phyloP scores from a whole-genome alignment of 768 basidiomycete species.

The Agrocybe chaxingu region DNA sequence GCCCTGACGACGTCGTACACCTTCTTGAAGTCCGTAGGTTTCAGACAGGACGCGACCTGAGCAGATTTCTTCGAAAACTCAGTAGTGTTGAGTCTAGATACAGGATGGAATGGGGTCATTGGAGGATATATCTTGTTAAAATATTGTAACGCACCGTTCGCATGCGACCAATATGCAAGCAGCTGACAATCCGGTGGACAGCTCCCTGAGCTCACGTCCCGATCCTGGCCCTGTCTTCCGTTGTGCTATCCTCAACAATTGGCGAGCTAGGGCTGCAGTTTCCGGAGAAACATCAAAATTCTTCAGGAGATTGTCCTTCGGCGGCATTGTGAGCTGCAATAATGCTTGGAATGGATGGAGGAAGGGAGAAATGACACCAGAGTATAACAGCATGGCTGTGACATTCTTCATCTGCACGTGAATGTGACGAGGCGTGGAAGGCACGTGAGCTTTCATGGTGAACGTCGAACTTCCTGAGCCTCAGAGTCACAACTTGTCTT shows the following conservation, averaged over 20 bases:
- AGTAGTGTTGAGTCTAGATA: slow-evolving; percentile 27
- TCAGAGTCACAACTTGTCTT: background rate
- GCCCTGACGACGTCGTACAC: slow-evolving; percentile 21
- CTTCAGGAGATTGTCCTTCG: slow-evolving; percentile 4
- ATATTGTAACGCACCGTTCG: slow-evolving; percentile 29
- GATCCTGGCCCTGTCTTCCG: slow-evolving; percentile 47
- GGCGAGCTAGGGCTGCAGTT: slow-evolving; percentile 1
- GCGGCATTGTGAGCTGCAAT: background rate
- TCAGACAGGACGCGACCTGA: slow-evolving; percentile 31
- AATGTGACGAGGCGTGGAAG: background rate
- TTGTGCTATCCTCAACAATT: slow-evolving; percentile 33
- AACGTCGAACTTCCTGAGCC: background rate
- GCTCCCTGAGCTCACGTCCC: slow-evolving; percentile 39
- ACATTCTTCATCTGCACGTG: background rate
- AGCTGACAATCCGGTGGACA: slow-evolving; percentile 39
- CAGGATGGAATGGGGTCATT: background rate
- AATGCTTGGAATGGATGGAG: background rate
- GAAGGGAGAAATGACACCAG: background rate
- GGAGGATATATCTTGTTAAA: background rate
- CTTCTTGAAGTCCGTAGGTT: slow-evolving; percentile 25
- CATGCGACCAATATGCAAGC: slow-evolving; percentile 52
- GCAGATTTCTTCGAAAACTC: slow-evolving; percentile 28
- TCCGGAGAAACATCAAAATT: slow-evolving; percentile 2
- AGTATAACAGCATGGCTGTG: background rate
- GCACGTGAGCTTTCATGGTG: background rate